phyloP scores from a whole-genome alignment of 169 alveolate genomes.

The Babesia divergens region DNA sequence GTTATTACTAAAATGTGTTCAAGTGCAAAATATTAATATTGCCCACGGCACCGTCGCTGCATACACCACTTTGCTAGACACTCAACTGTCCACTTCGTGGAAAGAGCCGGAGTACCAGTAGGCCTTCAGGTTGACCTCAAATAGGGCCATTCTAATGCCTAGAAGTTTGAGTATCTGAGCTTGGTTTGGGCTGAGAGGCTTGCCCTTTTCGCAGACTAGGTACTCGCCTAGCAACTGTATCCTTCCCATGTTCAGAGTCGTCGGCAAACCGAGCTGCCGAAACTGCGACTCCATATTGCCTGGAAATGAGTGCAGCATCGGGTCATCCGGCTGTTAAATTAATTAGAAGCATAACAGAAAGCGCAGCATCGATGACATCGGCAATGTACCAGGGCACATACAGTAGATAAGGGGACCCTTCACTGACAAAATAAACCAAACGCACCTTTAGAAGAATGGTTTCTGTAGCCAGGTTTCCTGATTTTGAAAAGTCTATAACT shows the following conservation, averaged over 20 bases:
- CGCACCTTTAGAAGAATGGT: constrained; percentile 51
- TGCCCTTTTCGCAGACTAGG: constrained; percentile 44
- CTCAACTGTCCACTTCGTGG: background rate
- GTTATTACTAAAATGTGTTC: too few relatives aligned
- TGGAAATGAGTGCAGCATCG: constrained; percentile 32
- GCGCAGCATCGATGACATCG: background rate
- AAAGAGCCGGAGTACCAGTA: constrained; percentile 54
- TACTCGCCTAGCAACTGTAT: constrained; percentile 52
- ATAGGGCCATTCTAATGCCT: constrained; percentile 54
- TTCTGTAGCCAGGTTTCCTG: constrained; percentile 41
- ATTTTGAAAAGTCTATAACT: constrained; percentile 49
- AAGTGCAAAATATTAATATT: too few relatives aligned
- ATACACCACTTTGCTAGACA: background rate
- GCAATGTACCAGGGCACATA: background rate
- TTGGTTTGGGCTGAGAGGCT: constrained; percentile 54
- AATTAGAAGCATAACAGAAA: background rate
- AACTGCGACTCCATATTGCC: constrained; percentile 68
- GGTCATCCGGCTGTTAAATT: constrained; percentile 41
- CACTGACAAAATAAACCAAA: background rate
- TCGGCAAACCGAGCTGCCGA: constrained; percentile 56
- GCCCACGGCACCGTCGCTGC: background rate
- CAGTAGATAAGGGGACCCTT: background rate
- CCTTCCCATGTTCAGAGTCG: constrained; percentile 56
- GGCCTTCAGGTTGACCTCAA: constrained; percentile 14
- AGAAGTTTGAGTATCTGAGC: constrained; percentile 49